A percentile compares a stretch with the other conserved stretches of the same genome.
phyloP scores from a whole-genome alignment of 1,284 basidiomycete genomes.

The Naganishia sp. region DNA sequence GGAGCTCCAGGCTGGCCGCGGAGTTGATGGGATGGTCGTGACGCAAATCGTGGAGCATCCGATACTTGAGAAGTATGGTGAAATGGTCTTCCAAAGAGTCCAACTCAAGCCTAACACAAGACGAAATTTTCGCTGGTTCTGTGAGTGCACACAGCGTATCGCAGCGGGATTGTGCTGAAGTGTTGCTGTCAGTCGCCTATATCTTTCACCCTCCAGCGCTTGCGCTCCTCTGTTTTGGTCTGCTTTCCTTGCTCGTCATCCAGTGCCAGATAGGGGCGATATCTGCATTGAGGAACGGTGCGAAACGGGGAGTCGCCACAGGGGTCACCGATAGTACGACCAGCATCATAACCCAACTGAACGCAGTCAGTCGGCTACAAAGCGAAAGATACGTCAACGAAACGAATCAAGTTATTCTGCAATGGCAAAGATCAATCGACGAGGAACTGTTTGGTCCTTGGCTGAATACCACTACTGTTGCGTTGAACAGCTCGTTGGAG shows the following conservation, averaged over 20 bases:
- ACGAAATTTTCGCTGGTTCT: slow-evolving; percentile 51
- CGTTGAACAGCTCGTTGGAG: slow-evolving; percentile 67
- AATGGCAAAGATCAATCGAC: slow-evolving; percentile 75
- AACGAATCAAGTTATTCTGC: slow-evolving; percentile 70
- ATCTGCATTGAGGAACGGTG: slow-evolving; percentile 67
- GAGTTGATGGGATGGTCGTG: slow-evolving; percentile 44
- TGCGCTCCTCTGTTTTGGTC: slow-evolving; percentile 82
- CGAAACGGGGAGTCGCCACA: slow-evolving; percentile 62
- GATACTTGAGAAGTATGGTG: slow-evolving; percentile 45
- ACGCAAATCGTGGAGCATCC: slow-evolving; percentile 52
- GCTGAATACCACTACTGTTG: slow-evolving; percentile 87
- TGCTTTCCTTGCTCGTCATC: slow-evolving; percentile 85
- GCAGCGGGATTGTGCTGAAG: neutral
- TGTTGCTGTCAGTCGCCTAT: slow-evolving; percentile 63
- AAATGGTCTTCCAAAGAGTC: slow-evolving; percentile 38
- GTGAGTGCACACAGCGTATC: slow-evolving; percentile 37
- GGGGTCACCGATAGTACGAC: slow-evolving; percentile 68
- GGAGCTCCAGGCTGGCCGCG: slow-evolving; percentile 34
- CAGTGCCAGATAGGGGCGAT: slow-evolving; percentile 79
- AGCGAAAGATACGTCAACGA: slow-evolving; percentile 71
- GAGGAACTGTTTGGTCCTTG: slow-evolving; percentile 79
- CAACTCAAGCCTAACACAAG: slow-evolving; percentile 37
- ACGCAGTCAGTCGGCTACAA: slow-evolving; percentile 75
- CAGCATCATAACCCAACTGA: slow-evolving; percentile 73
- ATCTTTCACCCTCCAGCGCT: slow-evolving; percentile 86